Conservation (phyloP, 129 eudicot species). For the Apium graveolens region DNA sequence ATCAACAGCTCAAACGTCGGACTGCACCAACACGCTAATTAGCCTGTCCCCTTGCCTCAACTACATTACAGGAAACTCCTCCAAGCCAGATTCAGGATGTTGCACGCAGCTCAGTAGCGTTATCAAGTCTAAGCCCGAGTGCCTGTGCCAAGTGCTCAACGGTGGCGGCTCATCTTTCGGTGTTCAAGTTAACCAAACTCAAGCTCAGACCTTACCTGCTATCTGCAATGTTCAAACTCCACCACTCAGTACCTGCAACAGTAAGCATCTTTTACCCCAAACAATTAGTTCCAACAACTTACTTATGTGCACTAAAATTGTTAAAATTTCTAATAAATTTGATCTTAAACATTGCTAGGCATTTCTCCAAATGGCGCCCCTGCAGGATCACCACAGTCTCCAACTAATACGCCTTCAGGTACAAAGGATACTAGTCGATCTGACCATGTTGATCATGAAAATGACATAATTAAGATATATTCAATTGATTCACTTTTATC, state of each 20-base stretch:
- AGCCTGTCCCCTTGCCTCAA: constrained; percentile 70
- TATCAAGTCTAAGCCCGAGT: constrained; percentile 51
- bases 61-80: constrained; percentile 56
- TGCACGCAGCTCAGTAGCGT: constrained; percentile 59
- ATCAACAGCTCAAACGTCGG: constrained; percentile 40
- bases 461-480: neutral
- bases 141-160: constrained; percentile 51
- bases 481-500: neutral
- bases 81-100: constrained; percentile 47
- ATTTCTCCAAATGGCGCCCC: constrained; percentile 50
- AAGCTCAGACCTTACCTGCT: constrained; percentile 49
- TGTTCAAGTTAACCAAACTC: constrained; percentile 59
- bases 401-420: constrained; percentile 32
- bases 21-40: constrained; percentile 48
- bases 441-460: neutral
- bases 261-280: constrained; percentile 19
- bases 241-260: constrained; percentile 49
- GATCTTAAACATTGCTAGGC: neutral
- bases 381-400: constrained; percentile 30
- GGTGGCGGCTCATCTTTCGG: constrained; percentile 59
- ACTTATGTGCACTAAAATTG: neutral
- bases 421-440: neutral
- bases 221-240: constrained; percentile 65
- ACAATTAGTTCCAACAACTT: neutral
- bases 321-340: constrained; percentile 15